These are phyloP conservation scores for Eleusine indica DNA, from an alignment of 176 grass and related monocot genomes.

Conservation along the genomic window DNA sequence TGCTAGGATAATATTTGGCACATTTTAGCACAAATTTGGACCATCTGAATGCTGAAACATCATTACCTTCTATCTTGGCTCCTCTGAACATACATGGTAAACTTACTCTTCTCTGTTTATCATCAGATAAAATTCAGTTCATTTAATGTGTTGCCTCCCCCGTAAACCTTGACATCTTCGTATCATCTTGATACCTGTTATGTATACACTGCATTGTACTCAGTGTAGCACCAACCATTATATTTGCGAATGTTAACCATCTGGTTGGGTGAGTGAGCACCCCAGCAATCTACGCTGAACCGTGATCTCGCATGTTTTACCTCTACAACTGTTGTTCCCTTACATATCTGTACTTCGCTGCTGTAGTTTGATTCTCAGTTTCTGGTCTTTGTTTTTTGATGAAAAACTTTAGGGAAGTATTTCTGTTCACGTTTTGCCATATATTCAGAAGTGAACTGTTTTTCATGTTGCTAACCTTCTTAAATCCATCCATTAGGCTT, in stretches of 20 bases:
- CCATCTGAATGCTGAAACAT: slow-evolving; percentile 16
- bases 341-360: neutral
- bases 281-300: neutral
- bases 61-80: neutral
- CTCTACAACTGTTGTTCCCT: neutral
- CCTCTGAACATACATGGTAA: slow-evolving; percentile 21
- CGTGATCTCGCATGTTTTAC: neutral
- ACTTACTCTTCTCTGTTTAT: slow-evolving; percentile 12
- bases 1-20: neutral
- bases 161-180: slow-evolving; percentile 2
- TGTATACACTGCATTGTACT: slow-evolving; percentile 2
- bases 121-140: neutral
- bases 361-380: neutral
- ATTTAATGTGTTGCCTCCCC: neutral
- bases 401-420: no score
- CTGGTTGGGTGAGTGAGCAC: neutral
- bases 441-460: neutral
- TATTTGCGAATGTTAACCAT: neutral
- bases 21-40: neutral
- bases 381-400: neutral
- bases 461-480: neutral
- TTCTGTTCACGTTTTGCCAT: slow-evolving; percentile 20
- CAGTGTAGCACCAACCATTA: neutral
- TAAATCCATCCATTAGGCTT: neutral
- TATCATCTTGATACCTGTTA: neutral